Percentiles rank a stretch among this genome's conserved stretches.
Conservation (phyloP, 1,139 yeast genomes). For the Geotrichum candidum region DNA sequence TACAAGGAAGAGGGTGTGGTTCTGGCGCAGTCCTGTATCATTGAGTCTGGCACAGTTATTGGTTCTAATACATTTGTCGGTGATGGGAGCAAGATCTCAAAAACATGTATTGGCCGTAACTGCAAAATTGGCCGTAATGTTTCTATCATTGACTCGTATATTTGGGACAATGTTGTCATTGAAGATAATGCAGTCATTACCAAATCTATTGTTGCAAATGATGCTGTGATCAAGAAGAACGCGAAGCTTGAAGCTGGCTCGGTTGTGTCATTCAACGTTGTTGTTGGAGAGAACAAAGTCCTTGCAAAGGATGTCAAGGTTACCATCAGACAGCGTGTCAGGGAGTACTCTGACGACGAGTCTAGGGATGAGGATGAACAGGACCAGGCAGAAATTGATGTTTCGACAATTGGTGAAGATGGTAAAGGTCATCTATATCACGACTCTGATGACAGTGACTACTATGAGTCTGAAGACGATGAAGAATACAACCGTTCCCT, state of each 20-base stretch:
- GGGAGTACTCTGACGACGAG: constrained; percentile 28
- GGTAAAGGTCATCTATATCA: constrained; percentile 55
- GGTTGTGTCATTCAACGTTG: constrained; percentile 74
- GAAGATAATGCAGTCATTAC: constrained; percentile 56
- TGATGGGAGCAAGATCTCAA: constrained; percentile 46
- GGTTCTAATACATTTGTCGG: constrained; percentile 69
- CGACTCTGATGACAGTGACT: constrained; percentile 45
- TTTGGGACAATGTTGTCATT: constrained; percentile 78
- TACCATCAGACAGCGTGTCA: constrained; percentile 31
- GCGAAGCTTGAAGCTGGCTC: constrained; percentile 57
- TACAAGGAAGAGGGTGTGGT: constrained; percentile 79
- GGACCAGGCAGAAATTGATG: constrained; percentile 22
- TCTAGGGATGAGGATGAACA: constrained; percentile 29
- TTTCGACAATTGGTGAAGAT: constrained; percentile 47
- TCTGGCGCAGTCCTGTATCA: constrained; percentile 85
- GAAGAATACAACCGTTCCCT: constrained; percentile 29
- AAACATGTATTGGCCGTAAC: constrained; percentile 77
- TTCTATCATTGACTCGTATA: constrained; percentile 60
- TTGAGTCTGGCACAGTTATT: constrained; percentile 69
- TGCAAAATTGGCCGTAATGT: constrained; percentile 81
- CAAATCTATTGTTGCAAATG: constrained; percentile 64
- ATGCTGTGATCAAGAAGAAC: constrained; percentile 49
- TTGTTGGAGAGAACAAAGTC: constrained; percentile 43
- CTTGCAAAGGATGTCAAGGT: constrained; percentile 30
- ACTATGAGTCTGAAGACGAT: constrained; percentile 37